Evolutionary conservation across 805 yeast genomes (phyloP).

Genomic region (Kregervanrija fluxuum): DNA sequence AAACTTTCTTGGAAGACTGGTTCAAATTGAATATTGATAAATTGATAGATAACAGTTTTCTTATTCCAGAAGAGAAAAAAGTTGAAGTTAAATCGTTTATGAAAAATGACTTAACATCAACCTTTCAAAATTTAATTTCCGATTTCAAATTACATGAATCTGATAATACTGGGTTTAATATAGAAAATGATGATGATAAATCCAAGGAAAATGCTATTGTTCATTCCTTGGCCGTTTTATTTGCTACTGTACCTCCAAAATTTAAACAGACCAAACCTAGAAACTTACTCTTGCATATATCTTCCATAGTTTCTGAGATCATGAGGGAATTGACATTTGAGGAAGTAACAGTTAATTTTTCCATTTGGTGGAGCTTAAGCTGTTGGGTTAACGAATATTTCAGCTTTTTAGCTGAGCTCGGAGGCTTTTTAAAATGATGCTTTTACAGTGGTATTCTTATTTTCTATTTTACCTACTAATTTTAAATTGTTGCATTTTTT

Average conservation of each 20-base stretch:
- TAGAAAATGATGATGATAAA: slow-evolving; percentile 3
- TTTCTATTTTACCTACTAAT: too few species aligned
- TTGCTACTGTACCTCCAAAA: slow-evolving; percentile 20
- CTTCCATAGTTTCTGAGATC: slow-evolving; percentile 49
- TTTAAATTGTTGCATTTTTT: too few species aligned
- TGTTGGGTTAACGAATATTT: slow-evolving; percentile 75
- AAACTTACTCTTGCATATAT: slow-evolving; percentile 44
- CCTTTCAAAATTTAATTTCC: slow-evolving; percentile 6
- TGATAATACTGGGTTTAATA: slow-evolving; percentile 1
- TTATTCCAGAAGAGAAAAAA: slow-evolving; percentile 12
- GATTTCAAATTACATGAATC: background rate
- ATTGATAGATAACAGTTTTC: slow-evolving; percentile 12
- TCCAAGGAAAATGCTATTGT: slow-evolving; percentile 6
- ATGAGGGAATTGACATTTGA: slow-evolving; percentile 54
- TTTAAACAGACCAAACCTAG: slow-evolving; percentile 49
- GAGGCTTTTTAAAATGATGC: slow-evolving; percentile 35
- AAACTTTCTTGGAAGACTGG: slow-evolving; percentile 14
- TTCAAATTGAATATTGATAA: slow-evolving; percentile 34
- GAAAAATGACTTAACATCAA: slow-evolving; percentile 26
- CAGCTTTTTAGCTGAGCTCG: slow-evolving; percentile 58
- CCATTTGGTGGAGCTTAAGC: slow-evolving; percentile 69
- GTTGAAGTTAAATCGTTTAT: slow-evolving; percentile 27
- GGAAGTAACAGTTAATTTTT: slow-evolving; percentile 49
- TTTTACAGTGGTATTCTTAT: too few species aligned
- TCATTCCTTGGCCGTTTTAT: slow-evolving; percentile 9